Conservation (phyloP, 768 basidiomycete species). For the Tylopilus cervinicoccineus region DNA sequence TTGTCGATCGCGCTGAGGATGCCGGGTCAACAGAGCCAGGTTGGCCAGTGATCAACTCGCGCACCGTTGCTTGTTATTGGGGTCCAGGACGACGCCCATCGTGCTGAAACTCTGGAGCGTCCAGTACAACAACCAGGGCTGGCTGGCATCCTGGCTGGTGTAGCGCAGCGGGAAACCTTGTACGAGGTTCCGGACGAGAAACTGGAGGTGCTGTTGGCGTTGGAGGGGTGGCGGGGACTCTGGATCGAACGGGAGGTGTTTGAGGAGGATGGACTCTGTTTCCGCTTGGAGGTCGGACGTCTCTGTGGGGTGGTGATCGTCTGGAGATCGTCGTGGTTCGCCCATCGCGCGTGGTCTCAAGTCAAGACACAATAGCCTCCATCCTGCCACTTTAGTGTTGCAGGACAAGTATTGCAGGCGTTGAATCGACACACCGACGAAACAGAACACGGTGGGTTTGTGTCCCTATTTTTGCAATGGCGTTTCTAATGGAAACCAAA, state of each 20-base stretch:
- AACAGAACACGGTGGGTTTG: too few species aligned
- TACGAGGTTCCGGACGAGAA: conserved; percentile 63
- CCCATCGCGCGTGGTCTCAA: conserved; percentile 10
- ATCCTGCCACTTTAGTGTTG: too few species aligned
- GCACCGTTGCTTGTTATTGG: conserved; percentile 70
- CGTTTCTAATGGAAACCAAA: too few species aligned
- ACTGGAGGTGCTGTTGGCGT: conserved; percentile 68
- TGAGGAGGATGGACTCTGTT: conserved; percentile 59
- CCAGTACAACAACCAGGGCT: conserved; percentile 97
- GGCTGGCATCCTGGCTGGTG: conserved; percentile 87
- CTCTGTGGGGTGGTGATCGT: conserved; percentile 56
- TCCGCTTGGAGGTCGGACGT: conserved; percentile 61
- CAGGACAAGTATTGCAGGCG: too few species aligned
- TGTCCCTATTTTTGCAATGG: too few species aligned
- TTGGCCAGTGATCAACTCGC: too few species aligned
- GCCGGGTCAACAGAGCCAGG: too few species aligned
- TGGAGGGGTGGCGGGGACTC: conserved; percentile 41
- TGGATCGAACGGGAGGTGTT: conserved; percentile 43
- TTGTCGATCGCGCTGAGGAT: conserved; percentile 76
- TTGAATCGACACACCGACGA: too few species aligned
- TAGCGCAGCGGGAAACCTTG: conserved; percentile 82
- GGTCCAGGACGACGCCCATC: conserved; percentile 76
- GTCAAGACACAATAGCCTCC: neutral
- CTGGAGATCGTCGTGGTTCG: conserved; percentile 36
- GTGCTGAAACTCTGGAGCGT: conserved; percentile 78